Evolutionary conservation across 495 filamentous ascomycete genomes (phyloP), one percentile per base, ranked within the genome.

Genomic region (Penicillium fimorum): DNA sequence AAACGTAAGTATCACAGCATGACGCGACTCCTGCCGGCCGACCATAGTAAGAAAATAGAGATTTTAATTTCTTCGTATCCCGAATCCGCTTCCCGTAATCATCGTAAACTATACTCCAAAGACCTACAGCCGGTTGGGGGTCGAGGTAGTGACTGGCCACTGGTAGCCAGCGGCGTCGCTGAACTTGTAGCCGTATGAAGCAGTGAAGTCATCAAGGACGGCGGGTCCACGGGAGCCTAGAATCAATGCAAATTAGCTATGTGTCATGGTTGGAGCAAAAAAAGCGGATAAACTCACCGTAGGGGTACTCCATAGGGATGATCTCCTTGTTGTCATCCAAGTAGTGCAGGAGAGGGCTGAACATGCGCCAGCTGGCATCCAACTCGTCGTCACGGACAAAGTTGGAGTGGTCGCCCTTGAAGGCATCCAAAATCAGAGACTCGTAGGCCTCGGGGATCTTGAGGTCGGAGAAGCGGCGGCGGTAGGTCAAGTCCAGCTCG

Each of bases 401-500:
- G 85, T 99, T 99, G 74, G 92, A 97, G 82, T 97, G 95, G 72
- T 99, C 95, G 53, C 95, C 95, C 81, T 99, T 99, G 59, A 99
- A 81, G 55, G 94, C 92, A 69, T 99, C 95, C 47, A 99, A 80
- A 66, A 99, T 97, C 63, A 99, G 78, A 43, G 91, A 95, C 74
- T 99, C 95, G 76, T 99, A 99, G 5, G 95, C 95, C 81, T 99
- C 95, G 58, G 95, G 95, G 58, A 99, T 99, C 84, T 97, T 97
- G 41, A 99, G 84, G 74, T 99, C 95, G 30, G 92, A 97, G 84
- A 99, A 99, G 53, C 95, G 90, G 69, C 95, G 87, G 69, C 95
- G 86, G 80, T 99, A 99, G 53, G 95, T 99, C 63, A 99, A 82
- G 70, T 99, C 95, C 55, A 99, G 87, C 79, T 99, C 95, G 44